Evolutionary conservation across 495 filamentous ascomycete species (phyloP).

Genomic region (Patellaria atrata): DNA sequence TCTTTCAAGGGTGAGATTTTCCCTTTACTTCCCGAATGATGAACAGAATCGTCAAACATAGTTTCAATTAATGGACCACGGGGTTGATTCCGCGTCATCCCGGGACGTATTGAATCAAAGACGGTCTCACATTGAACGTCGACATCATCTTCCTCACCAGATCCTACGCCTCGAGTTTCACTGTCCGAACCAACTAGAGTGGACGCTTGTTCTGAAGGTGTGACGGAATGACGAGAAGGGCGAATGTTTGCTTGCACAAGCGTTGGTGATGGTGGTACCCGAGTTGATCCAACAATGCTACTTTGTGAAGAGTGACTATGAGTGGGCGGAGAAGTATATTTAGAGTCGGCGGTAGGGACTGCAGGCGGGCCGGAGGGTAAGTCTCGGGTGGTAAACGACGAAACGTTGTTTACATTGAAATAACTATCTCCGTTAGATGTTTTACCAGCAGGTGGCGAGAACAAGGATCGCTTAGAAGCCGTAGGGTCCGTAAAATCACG

Average conservation of each 20-base stretch:
- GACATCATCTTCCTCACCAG: constrained; percentile 71
- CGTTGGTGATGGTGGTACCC: constrained; percentile 23
- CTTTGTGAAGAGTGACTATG: constrained; percentile 1
- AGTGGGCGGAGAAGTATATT: constrained; percentile 6
- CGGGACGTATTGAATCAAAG: constrained; percentile 81
- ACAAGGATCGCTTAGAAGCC: no score
- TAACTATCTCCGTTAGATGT: no score
- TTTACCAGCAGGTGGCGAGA: no score
- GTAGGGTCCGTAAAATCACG: constrained; percentile 26
- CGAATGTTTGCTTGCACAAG: constrained; percentile 16
- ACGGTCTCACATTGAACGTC: constrained; percentile 81
- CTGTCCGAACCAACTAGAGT: constrained; percentile 74
- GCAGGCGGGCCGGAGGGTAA: no score
- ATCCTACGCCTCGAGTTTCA: constrained; percentile 58
- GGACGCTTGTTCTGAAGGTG: constrained; percentile 59
- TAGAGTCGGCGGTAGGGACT: constrained; percentile 1
- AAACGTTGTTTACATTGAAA: no score
- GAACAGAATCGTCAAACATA: constrained; percentile 70
- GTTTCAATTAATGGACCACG: constrained; percentile 56
- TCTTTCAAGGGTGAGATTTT: constrained; percentile 45
- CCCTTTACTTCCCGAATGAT: constrained; percentile 37
- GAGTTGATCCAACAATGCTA: constrained; percentile 13
- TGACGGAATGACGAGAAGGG: constrained; percentile 22
- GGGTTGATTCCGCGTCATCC: constrained; percentile 47
- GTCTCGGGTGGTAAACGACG: no score